phyloP scores from a whole-genome alignment of 1,284 basidiomycete genomes.

The Irpex rosettiformis region DNA sequence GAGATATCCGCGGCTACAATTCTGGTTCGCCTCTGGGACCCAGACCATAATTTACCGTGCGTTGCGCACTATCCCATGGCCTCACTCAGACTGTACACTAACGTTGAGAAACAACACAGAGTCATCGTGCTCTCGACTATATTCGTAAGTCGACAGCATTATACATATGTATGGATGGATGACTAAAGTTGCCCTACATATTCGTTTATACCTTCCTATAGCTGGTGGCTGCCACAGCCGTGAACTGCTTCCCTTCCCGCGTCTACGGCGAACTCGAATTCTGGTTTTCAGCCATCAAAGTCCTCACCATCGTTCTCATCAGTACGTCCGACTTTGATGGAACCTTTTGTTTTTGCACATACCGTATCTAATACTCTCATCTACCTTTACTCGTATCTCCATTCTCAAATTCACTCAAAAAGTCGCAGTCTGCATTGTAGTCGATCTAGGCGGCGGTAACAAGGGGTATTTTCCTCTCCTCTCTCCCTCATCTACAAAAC shows the following conservation, averaged over 20 bases:
- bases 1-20: constrained; percentile 28
- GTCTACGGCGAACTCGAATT: constrained; percentile 36
- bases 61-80: constrained; percentile 5
- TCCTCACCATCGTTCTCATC: constrained; percentile 32
- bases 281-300: constrained; percentile 37
- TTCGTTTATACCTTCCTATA: constrained; percentile 51
- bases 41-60: constrained; percentile 15
- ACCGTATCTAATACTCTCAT: too few species aligned
- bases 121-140: constrained; percentile 17
- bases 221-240: constrained; percentile 63
- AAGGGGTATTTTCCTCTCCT: too few species aligned
- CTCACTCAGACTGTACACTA: not conserved
- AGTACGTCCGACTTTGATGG: constrained; percentile 18
- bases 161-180: too few species aligned
- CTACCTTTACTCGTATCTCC: too few species aligned
- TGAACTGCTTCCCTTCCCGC: constrained; percentile 27
- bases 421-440: constrained; percentile 31
- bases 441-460: constrained; percentile 27
- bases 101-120: too few species aligned
- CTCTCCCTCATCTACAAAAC: too few species aligned
- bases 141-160: constrained; percentile 23
- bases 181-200: not conserved
- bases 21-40: constrained; percentile 23
- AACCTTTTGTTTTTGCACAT: too few species aligned
- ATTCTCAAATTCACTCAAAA: too few species aligned